A percentile compares a stretch with the other conserved stretches of the same genome.
Evolutionary conservation across 1,284 basidiomycete species (phyloP).

Genomic region (Marasmius oreades): DNA sequence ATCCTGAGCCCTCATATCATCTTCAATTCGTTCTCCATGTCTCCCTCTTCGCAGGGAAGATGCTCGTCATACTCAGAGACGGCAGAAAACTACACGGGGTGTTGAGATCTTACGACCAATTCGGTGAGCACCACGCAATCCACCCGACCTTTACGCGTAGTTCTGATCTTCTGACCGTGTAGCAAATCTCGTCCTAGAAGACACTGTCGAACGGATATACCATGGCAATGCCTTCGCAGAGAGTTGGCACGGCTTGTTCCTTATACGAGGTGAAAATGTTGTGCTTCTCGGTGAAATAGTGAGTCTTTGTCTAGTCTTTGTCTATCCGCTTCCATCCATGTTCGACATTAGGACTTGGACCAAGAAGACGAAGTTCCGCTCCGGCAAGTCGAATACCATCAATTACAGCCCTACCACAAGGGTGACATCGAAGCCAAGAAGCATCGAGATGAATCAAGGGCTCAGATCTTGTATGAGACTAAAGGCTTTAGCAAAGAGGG

Average conservation of each 20-base stretch:
- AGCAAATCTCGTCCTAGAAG: conserved; percentile 94
- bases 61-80: conserved; percentile 94
- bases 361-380: conserved; percentile 86
- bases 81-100: conserved; percentile 96
- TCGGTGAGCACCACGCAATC: conserved; percentile 61
- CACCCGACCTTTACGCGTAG: neutral
- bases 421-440: conserved; percentile 70
- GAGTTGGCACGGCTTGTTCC: conserved; percentile 82
- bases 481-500: conserved; percentile 87
- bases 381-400: conserved; percentile 68
- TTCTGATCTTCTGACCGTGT: neutral
- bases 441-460: conserved; percentile 66
- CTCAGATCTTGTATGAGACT: conserved; percentile 72
- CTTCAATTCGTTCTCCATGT: conserved; percentile 19
- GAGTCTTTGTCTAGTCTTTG: conserved; percentile 32
- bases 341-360: conserved; percentile 75
- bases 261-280: conserved; percentile 98
- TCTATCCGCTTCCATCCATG: conserved; percentile 8
- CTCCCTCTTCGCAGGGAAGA: conserved; percentile 74
- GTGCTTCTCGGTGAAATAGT: conserved; percentile 97
- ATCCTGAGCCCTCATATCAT: conserved; percentile 10
- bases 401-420: conserved; percentile 70
- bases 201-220: conserved; percentile 87
- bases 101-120: conserved; percentile 96
- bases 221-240: conserved; percentile 80